Conservation (phyloP, 1,284 basidiomycete species). For the Peniophora sp. region DNA sequence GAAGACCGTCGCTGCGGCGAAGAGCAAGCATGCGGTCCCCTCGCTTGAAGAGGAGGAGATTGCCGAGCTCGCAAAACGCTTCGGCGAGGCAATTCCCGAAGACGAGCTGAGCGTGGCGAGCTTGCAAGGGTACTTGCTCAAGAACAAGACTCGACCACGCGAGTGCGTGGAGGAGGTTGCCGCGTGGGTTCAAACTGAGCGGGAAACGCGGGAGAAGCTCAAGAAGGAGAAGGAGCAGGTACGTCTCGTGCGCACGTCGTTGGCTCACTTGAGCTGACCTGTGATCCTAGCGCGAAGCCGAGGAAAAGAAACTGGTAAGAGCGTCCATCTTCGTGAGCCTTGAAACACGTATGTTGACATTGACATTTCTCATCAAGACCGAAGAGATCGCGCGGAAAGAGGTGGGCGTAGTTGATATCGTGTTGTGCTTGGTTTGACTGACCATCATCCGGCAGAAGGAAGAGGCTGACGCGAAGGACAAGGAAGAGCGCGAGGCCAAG, state of each 20-base stretch:
- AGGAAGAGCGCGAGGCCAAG: conserved; percentile 39
- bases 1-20: conserved; percentile 54
- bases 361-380: conserved; percentile 13
- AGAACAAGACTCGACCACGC: conserved; percentile 76
- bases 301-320: conserved; percentile 61
- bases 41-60: conserved; percentile 68
- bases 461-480: conserved; percentile 38
- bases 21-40: conserved; percentile 64
- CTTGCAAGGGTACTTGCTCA: conserved; percentile 77
- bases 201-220: conserved; percentile 71
- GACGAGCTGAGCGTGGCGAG: conserved; percentile 78
- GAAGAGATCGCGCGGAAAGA: conserved; percentile 33
- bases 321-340: too few species aligned
- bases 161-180: conserved; percentile 74
- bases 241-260: conserved; percentile 15
- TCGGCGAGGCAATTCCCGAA: conserved; percentile 71
- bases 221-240: conserved; percentile 83
- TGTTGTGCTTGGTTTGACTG: conserved; percentile 6
- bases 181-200: conserved; percentile 67
- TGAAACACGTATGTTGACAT: neutral
- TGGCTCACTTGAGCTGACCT: conserved; percentile 11
- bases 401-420: conserved; percentile 16
- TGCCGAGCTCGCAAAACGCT: conserved; percentile 64
- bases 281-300: conserved; percentile 53
- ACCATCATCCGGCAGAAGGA: conserved; percentile 33